These are phyloP conservation scores for Chrysoporthe deuterocubensis DNA, from an alignment of 2,329 filamentous ascomycete genomes.

Conservation along the genomic window DNA sequence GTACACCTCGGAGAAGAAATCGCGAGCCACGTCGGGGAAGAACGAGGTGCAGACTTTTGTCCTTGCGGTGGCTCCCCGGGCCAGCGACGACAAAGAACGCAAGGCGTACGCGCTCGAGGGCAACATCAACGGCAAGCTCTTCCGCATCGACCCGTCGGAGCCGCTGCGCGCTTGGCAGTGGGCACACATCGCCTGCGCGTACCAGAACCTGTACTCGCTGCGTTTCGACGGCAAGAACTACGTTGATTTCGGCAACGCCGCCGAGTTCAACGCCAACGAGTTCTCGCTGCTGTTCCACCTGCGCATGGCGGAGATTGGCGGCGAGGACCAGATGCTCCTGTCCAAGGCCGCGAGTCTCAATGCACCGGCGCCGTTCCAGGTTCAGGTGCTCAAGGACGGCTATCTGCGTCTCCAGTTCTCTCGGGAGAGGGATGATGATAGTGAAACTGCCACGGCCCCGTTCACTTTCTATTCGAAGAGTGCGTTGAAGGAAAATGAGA, in stretches of 20 bases:
- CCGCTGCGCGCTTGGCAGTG: neutral
- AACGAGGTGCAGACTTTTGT: neutral
- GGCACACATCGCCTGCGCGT: neutral
- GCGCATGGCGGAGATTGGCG: neutral
- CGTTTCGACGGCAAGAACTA: neutral
- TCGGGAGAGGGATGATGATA: neutral
- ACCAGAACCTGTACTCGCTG: neutral
- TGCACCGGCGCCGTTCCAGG: neutral
- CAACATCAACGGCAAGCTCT: neutral
- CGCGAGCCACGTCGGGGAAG: neutral
- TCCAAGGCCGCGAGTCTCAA: neutral
- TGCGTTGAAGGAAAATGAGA: neutral
- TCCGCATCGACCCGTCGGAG: constrained; percentile 1
- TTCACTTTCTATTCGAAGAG: neutral
- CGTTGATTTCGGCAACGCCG: neutral
- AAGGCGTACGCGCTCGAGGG: neutral
- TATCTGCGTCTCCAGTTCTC: neutral
- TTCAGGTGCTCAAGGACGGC: neutral
- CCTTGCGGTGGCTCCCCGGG: neutral
- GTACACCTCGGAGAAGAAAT: constrained; percentile 2
- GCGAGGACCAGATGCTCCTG: neutral
- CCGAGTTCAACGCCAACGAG: neutral
- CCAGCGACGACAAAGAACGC: neutral
- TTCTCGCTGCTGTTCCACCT: neutral
- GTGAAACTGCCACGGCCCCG: neutral